These are phyloP conservation scores for Rutstroemia sydowiana DNA, from an alignment of 2,329 filamentous ascomycete species.

Conservation along the genomic window DNA sequence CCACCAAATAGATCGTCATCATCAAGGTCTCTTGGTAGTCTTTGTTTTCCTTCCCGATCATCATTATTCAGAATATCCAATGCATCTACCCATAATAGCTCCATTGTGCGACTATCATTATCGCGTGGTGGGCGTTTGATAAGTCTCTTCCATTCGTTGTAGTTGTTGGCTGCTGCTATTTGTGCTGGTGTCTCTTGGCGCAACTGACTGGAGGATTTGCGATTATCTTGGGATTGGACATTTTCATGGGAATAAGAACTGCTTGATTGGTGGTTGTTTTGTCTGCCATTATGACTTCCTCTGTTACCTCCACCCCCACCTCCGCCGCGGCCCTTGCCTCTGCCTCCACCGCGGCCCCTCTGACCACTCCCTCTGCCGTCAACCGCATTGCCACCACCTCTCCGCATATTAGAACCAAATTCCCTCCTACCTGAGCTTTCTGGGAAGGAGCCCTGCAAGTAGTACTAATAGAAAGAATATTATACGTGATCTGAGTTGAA, in stretches of 20 bases:
- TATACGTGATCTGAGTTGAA: too few relatives aligned
- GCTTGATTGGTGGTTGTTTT: background rate
- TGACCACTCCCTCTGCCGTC: too few relatives aligned
- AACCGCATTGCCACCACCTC: too few relatives aligned
- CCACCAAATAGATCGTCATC: conserved; percentile 1
- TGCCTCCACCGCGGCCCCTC: too few relatives aligned
- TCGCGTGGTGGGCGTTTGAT: conserved; percentile 9
- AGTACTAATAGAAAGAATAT: too few relatives aligned
- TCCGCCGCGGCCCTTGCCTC: too few relatives aligned
- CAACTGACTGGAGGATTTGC: background rate
- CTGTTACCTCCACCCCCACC: too few relatives aligned
- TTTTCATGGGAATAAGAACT: background rate
- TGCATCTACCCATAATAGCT: conserved; percentile 13
- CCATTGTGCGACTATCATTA: conserved; percentile 12
- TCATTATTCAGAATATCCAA: conserved; percentile 12
- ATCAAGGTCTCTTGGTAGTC: conserved; percentile 15
- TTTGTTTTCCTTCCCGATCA: conserved; percentile 14
- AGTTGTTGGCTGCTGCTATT: conserved; percentile 6
- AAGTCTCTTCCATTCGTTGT: conserved; percentile 15
- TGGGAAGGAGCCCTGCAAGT: too few relatives aligned
- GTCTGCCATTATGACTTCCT: too few relatives aligned
- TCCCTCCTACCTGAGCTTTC: too few relatives aligned
- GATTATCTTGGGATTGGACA: background rate
- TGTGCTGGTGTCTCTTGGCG: conserved; percentile 14
- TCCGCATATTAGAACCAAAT: too few relatives aligned